Conservation (phyloP, 2,329 filamentous ascomycete genomes). For the Sordariomycetes sp. region DNA sequence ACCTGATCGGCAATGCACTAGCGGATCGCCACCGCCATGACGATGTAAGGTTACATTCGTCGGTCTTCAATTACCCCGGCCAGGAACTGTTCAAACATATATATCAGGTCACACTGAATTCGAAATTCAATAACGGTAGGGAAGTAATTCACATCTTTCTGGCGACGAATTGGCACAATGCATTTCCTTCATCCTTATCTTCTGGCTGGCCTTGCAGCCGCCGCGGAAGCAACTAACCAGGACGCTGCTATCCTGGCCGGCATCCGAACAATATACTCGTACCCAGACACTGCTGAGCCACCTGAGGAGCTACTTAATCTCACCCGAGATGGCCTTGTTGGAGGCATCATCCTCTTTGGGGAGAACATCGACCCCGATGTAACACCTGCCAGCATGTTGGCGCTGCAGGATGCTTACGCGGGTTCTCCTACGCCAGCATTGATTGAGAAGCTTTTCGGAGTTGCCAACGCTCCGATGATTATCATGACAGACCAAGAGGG, state of each 20-base stretch:
- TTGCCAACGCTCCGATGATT: slow-evolving; percentile 5
- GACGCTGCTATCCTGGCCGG: slow-evolving; percentile 8
- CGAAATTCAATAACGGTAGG: too few relatives aligned
- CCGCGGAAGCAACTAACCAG: neutral
- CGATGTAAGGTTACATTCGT: too few relatives aligned
- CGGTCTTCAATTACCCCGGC: too few relatives aligned
- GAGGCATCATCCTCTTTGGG: slow-evolving; percentile 10
- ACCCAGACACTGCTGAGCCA: slow-evolving; percentile 6
- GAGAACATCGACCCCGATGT: slow-evolving; percentile 18
- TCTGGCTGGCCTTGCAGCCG: neutral
- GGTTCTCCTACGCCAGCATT: slow-evolving; percentile 7
- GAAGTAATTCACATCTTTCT: too few relatives aligned
- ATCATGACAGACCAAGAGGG: slow-evolving; percentile 9
- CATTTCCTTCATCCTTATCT: too few relatives aligned
- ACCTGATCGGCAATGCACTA: too few relatives aligned
- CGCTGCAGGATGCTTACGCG: slow-evolving; percentile 32
- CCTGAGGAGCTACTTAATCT: slow-evolving; percentile 7
- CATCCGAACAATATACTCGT: slow-evolving; percentile 11
- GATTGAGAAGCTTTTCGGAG: slow-evolving; percentile 3
- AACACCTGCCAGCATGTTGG: slow-evolving; percentile 24
- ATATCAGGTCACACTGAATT: too few relatives aligned
- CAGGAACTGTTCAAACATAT: too few relatives aligned
- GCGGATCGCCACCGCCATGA: too few relatives aligned
- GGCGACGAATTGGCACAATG: too few relatives aligned
- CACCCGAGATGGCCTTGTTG: slow-evolving; percentile 9